Conservation (phyloP, 257 asterid species). For the Solanum medicagineum region DNA sequence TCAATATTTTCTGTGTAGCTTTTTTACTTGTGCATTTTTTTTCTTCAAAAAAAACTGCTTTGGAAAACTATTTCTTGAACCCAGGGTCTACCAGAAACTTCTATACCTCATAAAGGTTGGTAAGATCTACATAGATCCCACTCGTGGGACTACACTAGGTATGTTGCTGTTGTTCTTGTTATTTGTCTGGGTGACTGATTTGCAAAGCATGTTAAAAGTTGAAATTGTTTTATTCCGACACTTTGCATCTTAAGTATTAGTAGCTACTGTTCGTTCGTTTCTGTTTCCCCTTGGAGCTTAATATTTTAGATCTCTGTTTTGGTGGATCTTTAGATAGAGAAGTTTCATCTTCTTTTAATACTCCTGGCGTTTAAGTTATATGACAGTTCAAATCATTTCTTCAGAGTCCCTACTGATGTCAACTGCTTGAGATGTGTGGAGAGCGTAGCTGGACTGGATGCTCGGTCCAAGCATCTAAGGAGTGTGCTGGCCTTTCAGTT, state of each 20-base stretch:
- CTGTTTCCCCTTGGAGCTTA: background rate
- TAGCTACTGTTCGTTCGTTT: background rate
- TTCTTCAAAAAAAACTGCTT: background rate
- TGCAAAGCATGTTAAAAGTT: background rate
- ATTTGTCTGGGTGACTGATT: background rate
- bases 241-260: background rate
- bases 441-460: conserved; percentile 42
- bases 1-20: background rate
- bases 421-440: conserved; percentile 77
- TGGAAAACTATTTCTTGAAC: background rate
- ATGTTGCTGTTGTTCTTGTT: background rate
- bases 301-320: background rate
- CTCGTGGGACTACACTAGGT: background rate
- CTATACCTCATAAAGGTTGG: background rate
- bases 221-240: background rate
- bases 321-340: background rate
- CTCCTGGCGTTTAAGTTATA: background rate
- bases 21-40: background rate
- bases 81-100: background rate
- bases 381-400: background rate
- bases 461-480: conserved; percentile 64
- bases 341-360: background rate
- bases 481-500: conserved; percentile 65
- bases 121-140: background rate
- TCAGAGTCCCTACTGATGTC: conserved; percentile 61